Evolutionary conservation across 371 early-diverging fungal species (phyloP), one percentile per base, ranked within the genome.

Genomic region (Massospora cicadina): DNA sequence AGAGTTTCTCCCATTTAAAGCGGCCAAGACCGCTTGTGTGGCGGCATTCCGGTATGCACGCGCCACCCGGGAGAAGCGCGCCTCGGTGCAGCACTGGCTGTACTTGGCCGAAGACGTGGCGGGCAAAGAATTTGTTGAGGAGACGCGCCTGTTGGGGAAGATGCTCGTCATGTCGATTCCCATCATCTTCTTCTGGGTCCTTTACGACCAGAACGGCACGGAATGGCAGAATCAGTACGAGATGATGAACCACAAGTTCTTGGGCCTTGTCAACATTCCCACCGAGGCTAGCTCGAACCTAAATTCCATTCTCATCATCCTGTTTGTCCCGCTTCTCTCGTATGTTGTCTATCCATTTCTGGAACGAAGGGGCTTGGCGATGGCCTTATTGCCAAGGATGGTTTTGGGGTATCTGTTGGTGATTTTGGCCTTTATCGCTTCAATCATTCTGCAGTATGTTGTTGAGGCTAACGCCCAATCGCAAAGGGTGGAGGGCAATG

Each of bases 181-280:
- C 21, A 68, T 75, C 43, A 69, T 72, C 3, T 69, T 79, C 71
- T 79, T 79, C 75, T 80, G 78, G 80, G 77, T 79, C 75, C 73
- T 72, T 23, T 82, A 76, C 70, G 77, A 79, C 69, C 83, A 82
- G 67, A 72, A 75, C 69, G 68, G 69, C 33, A 71, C 73, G 55
- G 71, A 75, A 55, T 64, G 64, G 64, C 64, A 64, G 27, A 25
- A 64, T 23, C 64, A 64, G 30, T 64, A 64, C 24, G 29, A 71
- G 65, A 75, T 79, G 76, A 68, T 65, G 68, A 62, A 71, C n/a
- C 66, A 67, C 2, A 54, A 17, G 13, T 53, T 71, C 60, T 71
- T 71, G 57, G 71, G 71, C 12, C 61, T 58, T 27, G 55, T 54
- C 23, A 53, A 68, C 25, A 33, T 66, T 12, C 54, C 31, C 10